Conservation (phyloP, 108 stramenopile species). For the Conticribra guillardii region DNA sequence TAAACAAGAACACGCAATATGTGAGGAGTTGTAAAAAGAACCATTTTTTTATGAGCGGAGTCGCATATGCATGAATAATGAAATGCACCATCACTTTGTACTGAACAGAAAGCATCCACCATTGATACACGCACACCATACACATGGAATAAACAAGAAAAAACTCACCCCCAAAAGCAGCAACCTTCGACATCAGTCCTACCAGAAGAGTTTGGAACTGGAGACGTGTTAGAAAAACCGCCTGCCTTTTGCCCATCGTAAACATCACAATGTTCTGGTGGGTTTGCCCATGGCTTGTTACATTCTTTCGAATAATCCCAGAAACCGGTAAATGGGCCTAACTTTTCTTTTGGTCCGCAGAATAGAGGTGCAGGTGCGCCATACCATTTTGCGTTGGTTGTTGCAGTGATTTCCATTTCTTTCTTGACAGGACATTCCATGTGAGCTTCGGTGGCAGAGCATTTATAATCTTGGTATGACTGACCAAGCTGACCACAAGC, state of each 20-base stretch:
- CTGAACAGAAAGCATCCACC: too few relatives aligned
- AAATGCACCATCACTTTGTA: too few relatives aligned
- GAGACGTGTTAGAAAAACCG: slow-evolving; percentile 23
- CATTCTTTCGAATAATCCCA: slow-evolving; percentile 52
- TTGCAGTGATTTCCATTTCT: slow-evolving; percentile 39
- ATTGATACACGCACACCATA: too few relatives aligned
- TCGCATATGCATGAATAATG: too few relatives aligned
- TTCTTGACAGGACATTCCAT: slow-evolving; percentile 49
- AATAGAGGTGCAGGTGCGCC: slow-evolving; percentile 50
- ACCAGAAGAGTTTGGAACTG: slow-evolving; percentile 41
- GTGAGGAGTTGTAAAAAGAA: too few relatives aligned
- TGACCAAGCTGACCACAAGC: slow-evolving; percentile 57
- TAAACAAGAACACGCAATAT: too few relatives aligned
- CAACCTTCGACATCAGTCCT: slow-evolving; percentile 59
- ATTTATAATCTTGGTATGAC: slow-evolving; percentile 48
- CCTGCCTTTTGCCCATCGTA: slow-evolving; percentile 46
- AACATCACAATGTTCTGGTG: slow-evolving; percentile 24
- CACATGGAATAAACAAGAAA: too few relatives aligned
- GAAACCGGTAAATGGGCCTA: slow-evolving; percentile 44
- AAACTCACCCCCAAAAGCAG: slow-evolving; percentile 59
- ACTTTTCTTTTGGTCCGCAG: slow-evolving; percentile 39
- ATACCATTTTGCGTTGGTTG: slow-evolving; percentile 52
- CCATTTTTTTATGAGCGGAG: too few relatives aligned
- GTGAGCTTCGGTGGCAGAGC: slow-evolving; percentile 43
- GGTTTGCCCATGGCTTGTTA: slow-evolving; percentile 31